Conservation (phyloP, 257 asterid genomes). For the Rauvolfia tetraphylla region DNA sequence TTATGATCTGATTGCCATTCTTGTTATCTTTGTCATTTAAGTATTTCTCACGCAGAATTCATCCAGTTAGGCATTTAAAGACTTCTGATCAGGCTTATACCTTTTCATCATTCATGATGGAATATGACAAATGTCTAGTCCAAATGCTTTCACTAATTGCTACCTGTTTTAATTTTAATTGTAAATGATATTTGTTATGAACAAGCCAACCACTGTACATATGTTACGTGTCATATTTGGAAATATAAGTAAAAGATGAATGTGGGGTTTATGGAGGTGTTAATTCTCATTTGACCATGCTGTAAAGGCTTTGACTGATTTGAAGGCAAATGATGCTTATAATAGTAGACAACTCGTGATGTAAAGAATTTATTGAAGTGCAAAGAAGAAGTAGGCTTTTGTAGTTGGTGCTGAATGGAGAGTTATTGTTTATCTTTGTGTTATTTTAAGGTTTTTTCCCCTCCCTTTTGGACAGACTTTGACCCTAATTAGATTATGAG, state of each 20-base stretch:
- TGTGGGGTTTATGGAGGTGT: not conserved
- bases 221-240: not conserved
- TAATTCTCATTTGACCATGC: not conserved
- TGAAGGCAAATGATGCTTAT: not conserved
- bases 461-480: not conserved
- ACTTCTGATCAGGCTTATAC: not conserved
- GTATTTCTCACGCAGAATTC: not conserved
- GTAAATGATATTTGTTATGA: not conserved
- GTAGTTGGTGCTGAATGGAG: not conserved
- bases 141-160: not conserved
- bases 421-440: not conserved
- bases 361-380: not conserved
- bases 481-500: not conserved
- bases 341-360: not conserved
- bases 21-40: not conserved
- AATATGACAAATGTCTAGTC: not conserved
- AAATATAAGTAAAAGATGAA: not conserved
- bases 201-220: not conserved
- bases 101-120: slow-evolving; percentile 1
- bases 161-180: no score
- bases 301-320: not conserved
- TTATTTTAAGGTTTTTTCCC: not conserved
- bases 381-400: not conserved
- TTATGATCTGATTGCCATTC: slow-evolving; percentile 20
- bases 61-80: not conserved